Percentiles rank a stretch among this genome's conserved stretches.
phyloP scores from a whole-genome alignment of 2,329 filamentous ascomycete genomes.

The Chalara sp. region DNA sequence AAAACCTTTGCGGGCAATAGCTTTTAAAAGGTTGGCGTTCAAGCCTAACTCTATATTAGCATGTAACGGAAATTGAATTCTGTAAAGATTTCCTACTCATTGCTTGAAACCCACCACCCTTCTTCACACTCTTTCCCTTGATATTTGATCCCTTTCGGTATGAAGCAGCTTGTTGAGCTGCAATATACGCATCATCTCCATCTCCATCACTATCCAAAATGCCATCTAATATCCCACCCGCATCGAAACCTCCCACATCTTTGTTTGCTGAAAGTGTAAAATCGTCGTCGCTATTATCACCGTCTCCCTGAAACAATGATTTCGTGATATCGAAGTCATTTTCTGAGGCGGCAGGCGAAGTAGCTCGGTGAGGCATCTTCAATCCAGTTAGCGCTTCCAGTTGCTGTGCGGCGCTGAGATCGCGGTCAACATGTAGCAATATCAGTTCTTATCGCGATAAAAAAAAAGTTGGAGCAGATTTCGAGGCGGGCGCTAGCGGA shows the following conservation, averaged over 20 bases:
- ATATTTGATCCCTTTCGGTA: constrained; percentile 80
- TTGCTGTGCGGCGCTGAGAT: too few relatives aligned
- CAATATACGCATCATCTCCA: constrained; percentile 85
- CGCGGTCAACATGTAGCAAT: not conserved
- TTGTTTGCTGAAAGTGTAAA: constrained; percentile 25
- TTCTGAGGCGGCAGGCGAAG: constrained; percentile 80
- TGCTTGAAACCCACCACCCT: constrained; percentile 91
- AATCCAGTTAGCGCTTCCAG: not conserved
- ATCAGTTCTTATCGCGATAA: constrained; percentile 10
- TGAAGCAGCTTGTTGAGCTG: constrained; percentile 75
- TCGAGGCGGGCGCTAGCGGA: not conserved
- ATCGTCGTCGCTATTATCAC: constrained; percentile 41
- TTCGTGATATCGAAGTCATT: constrained; percentile 85
- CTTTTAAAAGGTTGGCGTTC: constrained; percentile 76
- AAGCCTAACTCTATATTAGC: constrained; percentile 45
- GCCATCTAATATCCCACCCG: constrained; percentile 54
- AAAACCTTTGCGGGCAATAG: constrained; percentile 90
- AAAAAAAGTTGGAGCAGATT: not conserved
- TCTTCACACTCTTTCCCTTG: constrained; percentile 83
- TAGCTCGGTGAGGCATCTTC: constrained; percentile 63
- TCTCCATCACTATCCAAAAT: constrained; percentile 51
- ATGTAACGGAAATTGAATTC: constrained; percentile 7
- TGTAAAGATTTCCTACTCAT: constrained; percentile 61
- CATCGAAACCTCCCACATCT: constrained; percentile 45
- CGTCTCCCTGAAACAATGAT: constrained; percentile 61